Evolutionary conservation across 108 stramenopile genomes (phyloP).

Genomic region (Licmophora abbreviata): DNA sequence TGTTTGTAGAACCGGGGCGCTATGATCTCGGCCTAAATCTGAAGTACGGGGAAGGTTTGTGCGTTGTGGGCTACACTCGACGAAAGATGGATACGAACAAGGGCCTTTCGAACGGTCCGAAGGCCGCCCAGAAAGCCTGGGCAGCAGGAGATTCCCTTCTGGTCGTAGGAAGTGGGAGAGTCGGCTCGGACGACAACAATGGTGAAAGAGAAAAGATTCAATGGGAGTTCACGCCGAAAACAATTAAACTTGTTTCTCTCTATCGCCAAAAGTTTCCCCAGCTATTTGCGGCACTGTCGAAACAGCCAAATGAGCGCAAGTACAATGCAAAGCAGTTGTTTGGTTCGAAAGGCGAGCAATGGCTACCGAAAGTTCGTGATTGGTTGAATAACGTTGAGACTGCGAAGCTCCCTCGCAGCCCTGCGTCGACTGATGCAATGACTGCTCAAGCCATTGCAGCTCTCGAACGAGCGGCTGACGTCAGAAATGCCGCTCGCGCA

Average conservation of each 20-base stretch:
- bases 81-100: slow-evolving; percentile 26
- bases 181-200: slow-evolving; percentile 31
- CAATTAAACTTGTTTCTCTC: slow-evolving; percentile 82
- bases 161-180: slow-evolving; percentile 63
- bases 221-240: slow-evolving; percentile 94
- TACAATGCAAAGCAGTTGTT: slow-evolving; percentile 80
- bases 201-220: slow-evolving; percentile 79
- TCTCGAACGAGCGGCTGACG: slow-evolving; percentile 89
- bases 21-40: slow-evolving; percentile 94
- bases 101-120: slow-evolving; percentile 15
- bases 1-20: slow-evolving; percentile 73
- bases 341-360: slow-evolving; percentile 64
- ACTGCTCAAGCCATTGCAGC: slow-evolving; percentile 82
- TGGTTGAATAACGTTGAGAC: slow-evolving; percentile 88
- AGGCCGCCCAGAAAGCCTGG: slow-evolving; percentile 61
- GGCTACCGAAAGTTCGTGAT: slow-evolving; percentile 54
- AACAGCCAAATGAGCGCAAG: slow-evolving; percentile 70
- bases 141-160: slow-evolving; percentile 70
- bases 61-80: slow-evolving; percentile 85
- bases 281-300: slow-evolving; percentile 69
- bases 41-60: slow-evolving; percentile 69
- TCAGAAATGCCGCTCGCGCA: slow-evolving; percentile 56
- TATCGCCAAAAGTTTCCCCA: slow-evolving; percentile 88
- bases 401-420: slow-evolving; percentile 82
- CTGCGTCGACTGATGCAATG: slow-evolving; percentile 86